Conservation (phyloP, 1,284 basidiomycete genomes). For the Coniferiporia weirii region DNA sequence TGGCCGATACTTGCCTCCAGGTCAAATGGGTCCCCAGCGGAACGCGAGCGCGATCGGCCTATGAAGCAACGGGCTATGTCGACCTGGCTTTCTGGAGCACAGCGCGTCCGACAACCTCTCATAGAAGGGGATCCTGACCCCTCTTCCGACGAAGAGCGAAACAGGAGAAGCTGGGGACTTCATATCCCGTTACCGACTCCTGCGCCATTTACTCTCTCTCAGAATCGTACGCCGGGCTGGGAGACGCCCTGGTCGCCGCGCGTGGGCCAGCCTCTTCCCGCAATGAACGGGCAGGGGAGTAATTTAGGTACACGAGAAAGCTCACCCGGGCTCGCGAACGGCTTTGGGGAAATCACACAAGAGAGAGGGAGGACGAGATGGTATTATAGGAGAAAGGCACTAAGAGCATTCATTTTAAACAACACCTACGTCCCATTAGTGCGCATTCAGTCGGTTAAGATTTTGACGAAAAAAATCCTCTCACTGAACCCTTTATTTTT, state of each 20-base stretch:
- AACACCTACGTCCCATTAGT: constrained; percentile 77
- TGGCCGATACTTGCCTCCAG: constrained; percentile 12
- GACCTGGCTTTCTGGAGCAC: constrained; percentile 11
- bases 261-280: constrained; percentile 23
- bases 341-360: constrained; percentile 32
- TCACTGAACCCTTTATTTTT: constrained; percentile 19
- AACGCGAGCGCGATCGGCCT: constrained; percentile 5
- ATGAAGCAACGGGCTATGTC: constrained; percentile 11
- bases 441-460: constrained; percentile 22
- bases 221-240: constrained; percentile 58
- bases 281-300: not conserved
- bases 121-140: constrained; percentile 18
- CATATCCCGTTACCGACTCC: constrained; percentile 38
- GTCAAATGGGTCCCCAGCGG: not conserved
- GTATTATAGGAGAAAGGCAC: constrained; percentile 45
- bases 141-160: constrained; percentile 22
- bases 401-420: constrained; percentile 61
- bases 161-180: constrained; percentile 29
- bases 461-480: constrained; percentile 16
- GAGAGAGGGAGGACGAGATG: constrained; percentile 27
- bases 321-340: constrained; percentile 32
- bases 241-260: constrained; percentile 62
- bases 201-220: constrained; percentile 45
- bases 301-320: constrained; percentile 20
- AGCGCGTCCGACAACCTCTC: not conserved